These are phyloP conservation scores for Cordyceps cicadae DNA, from an alignment of 2,329 filamentous ascomycete species.

Conservation along the genomic window DNA sequence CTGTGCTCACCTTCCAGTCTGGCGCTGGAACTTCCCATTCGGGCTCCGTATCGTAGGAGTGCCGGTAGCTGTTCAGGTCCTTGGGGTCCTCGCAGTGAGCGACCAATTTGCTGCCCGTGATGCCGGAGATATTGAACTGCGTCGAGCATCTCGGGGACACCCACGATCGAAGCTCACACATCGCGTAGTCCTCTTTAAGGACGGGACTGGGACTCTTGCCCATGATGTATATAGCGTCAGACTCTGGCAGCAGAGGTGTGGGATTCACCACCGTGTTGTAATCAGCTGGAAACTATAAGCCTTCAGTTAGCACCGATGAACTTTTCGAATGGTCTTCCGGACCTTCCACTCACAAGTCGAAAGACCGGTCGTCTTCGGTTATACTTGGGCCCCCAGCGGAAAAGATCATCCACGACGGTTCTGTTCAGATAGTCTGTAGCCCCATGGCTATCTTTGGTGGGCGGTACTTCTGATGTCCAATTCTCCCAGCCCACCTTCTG, in stretches of 20 bases:
- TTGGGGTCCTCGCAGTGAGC: conserved; percentile 51
- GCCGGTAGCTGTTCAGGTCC: conserved; percentile 48
- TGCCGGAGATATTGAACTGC: conserved; percentile 45
- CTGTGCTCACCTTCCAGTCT: conserved; percentile 40
- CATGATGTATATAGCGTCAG: conserved; percentile 58
- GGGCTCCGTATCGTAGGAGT: conserved; percentile 23
- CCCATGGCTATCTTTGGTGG: conserved; percentile 17
- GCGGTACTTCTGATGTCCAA: conserved; percentile 34
- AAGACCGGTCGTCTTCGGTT: conserved; percentile 46
- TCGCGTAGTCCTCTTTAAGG: conserved; percentile 43
- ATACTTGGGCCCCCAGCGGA: conserved; percentile 53
- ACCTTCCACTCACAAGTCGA: conserved; percentile 28
- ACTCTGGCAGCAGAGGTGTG: conserved; percentile 23
- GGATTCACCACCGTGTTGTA: conserved; percentile 61
- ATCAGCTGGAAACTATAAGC: conserved; percentile 40
- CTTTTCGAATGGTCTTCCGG: conserved; percentile 14
- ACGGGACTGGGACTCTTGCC: conserved; percentile 33
- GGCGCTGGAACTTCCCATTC: conserved; percentile 22
- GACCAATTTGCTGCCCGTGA: conserved; percentile 48
- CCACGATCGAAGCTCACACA: conserved; percentile 61
- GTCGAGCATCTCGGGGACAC: conserved; percentile 61
- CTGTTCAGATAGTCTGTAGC: conserved; percentile 37
- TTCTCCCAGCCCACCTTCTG: conserved; percentile 26
- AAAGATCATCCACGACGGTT: conserved; percentile 61
- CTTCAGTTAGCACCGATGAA: too few species aligned